A percentile compares a stretch with the other conserved stretches of the same genome.
phyloP scores from a whole-genome alignment of 2,329 filamentous ascomycete species.

The Curvularia eragrostidis region DNA sequence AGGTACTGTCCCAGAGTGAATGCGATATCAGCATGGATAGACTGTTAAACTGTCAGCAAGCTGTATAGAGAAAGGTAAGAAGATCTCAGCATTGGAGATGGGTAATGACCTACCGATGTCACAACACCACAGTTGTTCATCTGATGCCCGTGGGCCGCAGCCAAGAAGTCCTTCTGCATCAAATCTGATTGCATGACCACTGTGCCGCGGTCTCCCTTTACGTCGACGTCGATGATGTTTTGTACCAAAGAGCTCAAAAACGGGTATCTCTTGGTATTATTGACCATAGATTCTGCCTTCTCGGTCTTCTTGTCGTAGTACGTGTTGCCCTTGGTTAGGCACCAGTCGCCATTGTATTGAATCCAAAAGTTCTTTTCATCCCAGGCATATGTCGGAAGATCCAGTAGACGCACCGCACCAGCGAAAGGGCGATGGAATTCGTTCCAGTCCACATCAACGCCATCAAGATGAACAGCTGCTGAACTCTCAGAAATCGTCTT shows the following conservation, averaged over 20 bases:
- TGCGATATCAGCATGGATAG: constrained; percentile 52
- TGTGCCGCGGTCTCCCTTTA: not conserved
- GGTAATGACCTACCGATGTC: constrained; percentile 30
- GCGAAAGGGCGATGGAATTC: constrained; percentile 65
- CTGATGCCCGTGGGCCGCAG: constrained; percentile 24
- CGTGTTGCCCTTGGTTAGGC: constrained; percentile 28
- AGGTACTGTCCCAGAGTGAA: constrained; percentile 61
- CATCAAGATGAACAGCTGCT: constrained; percentile 41
- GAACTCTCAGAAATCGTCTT: not conserved
- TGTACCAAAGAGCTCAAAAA: not conserved
- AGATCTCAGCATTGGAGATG: not conserved
- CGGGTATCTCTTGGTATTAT: constrained; percentile 6
- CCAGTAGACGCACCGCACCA: constrained; percentile 55
- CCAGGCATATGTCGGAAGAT: constrained; percentile 57
- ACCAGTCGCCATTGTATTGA: constrained; percentile 44
- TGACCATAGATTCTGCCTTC: not conserved
- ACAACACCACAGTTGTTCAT: constrained; percentile 31
- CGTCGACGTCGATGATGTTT: constrained; percentile 2
- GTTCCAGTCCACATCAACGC: constrained; percentile 66
- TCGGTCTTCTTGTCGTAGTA: constrained; percentile 9
- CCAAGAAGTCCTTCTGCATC: constrained; percentile 17
- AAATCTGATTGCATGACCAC: constrained; percentile 22
- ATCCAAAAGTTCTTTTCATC: constrained; percentile 49
- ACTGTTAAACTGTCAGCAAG: constrained; percentile 43
- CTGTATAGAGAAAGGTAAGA: not conserved